Evolutionary conservation across 2,329 filamentous ascomycete species (phyloP), one percentile per base, ranked within the genome.

Genomic region (Cryphonectria nitschkei): DNA sequence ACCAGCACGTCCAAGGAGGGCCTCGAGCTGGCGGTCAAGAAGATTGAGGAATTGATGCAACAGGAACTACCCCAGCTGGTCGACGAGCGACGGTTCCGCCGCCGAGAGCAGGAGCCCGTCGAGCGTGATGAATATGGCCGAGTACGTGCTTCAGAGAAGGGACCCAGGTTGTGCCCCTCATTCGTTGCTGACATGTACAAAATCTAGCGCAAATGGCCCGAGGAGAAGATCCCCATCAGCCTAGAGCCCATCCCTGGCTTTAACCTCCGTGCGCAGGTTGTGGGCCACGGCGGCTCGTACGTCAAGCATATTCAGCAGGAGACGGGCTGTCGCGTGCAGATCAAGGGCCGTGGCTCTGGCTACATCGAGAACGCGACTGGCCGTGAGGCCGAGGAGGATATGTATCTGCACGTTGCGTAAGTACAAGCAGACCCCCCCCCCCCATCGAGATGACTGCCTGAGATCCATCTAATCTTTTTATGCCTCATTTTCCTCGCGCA

Each of bases 301-400:
- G 96, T 99, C 73, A 99, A 99, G 82, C 95, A 98, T 79, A 98
- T 99, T 75, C 96, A 98, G 82, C 91, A 95, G 79, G 94, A 97
- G 81, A 98, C 96, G 19, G 89, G 93, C 73, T 98, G 96, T 80
- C 93, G 95, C 76, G 96, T 99, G 37, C 96, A 99, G 81, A 99
- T 99, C 83, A 99, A 99, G 80, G 96, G 96, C 26, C 93, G 93
- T 74, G 95, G 95, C 54, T 98, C 95, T 68, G 96, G 96, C 19
- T 99, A 97, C 79, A 90, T 97, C 78, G 96, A 99, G 80, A 90
- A 92, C 63, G 89, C 92, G 43, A 97, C 94, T n/a, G 93, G 93
- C 74, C 88, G 86, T 58, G 96, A 99, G 82, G 97, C 94, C 75
- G 95, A 99, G 64, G 95, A 98, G 79, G 89, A 94, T 2, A 98